Percentiles rank a stretch among this genome's conserved stretches.
Evolutionary conservation across 2,329 filamentous ascomycete genomes (phyloP).

Genomic region (Lachnellula occidentalis): DNA sequence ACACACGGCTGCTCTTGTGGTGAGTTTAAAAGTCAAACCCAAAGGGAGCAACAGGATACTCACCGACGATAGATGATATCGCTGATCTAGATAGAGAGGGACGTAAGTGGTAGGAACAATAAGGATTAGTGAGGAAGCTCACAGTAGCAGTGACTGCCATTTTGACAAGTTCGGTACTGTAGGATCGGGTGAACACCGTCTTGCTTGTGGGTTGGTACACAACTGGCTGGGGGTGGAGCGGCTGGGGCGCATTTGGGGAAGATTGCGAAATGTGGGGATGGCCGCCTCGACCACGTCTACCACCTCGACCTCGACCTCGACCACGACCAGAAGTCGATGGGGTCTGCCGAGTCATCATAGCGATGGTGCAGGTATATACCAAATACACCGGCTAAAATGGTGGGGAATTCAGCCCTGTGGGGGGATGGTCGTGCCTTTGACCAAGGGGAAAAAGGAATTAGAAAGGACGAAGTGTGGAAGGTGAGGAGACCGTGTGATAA

Average conservation of each 20-base stretch:
- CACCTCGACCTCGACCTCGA: too few species aligned
- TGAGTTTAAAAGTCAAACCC: not conserved
- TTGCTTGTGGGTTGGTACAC: not conserved
- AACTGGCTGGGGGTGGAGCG: not conserved
- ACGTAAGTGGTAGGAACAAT: not conserved
- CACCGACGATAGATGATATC: slow-evolving; percentile 9
- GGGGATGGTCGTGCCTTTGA: too few species aligned
- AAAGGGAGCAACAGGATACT: not conserved
- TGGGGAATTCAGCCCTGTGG: too few species aligned
- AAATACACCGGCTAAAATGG: too few species aligned
- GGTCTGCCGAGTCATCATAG: too few species aligned
- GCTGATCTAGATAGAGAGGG: slow-evolving; percentile 11
- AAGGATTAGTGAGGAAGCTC: not conserved
- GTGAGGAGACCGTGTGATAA: not conserved
- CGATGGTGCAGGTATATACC: too few species aligned
- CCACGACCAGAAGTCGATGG: too few species aligned
- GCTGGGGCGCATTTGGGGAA: not conserved
- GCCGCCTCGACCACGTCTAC: not conserved
- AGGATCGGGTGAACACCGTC: slow-evolving; percentile 4
- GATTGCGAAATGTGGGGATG: not conserved
- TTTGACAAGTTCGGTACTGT: slow-evolving; percentile 15
- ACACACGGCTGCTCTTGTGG: slow-evolving; percentile 4
- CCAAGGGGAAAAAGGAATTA: too few species aligned
- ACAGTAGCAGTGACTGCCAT: slow-evolving; percentile 14
- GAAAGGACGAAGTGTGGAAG: not conserved